These are phyloP conservation scores for Penicillium goetzii DNA, from an alignment of 495 filamentous ascomycete genomes.

Conservation along the genomic window DNA sequence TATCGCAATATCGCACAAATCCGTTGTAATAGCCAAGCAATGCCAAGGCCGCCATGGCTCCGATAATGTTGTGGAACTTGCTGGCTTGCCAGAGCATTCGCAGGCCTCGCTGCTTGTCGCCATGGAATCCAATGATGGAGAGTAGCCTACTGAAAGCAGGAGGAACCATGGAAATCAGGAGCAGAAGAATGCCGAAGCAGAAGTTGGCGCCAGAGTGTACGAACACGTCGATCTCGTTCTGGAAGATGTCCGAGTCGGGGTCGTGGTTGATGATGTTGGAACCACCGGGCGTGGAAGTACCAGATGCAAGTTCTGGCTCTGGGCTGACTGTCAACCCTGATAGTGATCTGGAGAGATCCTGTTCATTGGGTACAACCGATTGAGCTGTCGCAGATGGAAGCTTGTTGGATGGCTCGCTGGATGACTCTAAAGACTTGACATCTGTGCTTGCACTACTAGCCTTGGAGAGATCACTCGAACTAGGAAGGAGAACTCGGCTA, in stretches of 20 bases:
- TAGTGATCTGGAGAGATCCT: slow-evolving; percentile 37
- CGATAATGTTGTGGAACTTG: slow-evolving; percentile 86
- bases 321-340: slow-evolving; percentile 36
- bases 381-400: slow-evolving; percentile 7
- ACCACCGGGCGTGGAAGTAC: slow-evolving; percentile 26
- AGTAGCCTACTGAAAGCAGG: slow-evolving; percentile 84
- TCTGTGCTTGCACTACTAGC: slow-evolving; percentile 16
- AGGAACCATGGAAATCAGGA: slow-evolving; percentile 88
- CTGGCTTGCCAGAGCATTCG: slow-evolving; percentile 91
- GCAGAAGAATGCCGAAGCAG: slow-evolving; percentile 82
- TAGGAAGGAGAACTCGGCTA: slow-evolving; percentile 17
- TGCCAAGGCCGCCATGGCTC: slow-evolving; percentile 81
- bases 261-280: slow-evolving; percentile 47
- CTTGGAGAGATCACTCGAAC: slow-evolving; percentile 23
- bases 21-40: slow-evolving; percentile 88
- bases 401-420: slow-evolving; percentile 21
- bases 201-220: slow-evolving; percentile 85
- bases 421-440: slow-evolving; percentile 21
- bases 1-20: slow-evolving; percentile 83
- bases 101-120: slow-evolving; percentile 83
- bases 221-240: slow-evolving; percentile 77
- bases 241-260: slow-evolving; percentile 61
- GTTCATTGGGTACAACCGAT: slow-evolving; percentile 7
- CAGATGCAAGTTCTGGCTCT: slow-evolving; percentile 21
- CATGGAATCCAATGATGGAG: slow-evolving; percentile 87